Evolutionary conservation across 1,139 yeast genomes (phyloP).

Genomic region (Entelexis sorbosivorans): DNA sequence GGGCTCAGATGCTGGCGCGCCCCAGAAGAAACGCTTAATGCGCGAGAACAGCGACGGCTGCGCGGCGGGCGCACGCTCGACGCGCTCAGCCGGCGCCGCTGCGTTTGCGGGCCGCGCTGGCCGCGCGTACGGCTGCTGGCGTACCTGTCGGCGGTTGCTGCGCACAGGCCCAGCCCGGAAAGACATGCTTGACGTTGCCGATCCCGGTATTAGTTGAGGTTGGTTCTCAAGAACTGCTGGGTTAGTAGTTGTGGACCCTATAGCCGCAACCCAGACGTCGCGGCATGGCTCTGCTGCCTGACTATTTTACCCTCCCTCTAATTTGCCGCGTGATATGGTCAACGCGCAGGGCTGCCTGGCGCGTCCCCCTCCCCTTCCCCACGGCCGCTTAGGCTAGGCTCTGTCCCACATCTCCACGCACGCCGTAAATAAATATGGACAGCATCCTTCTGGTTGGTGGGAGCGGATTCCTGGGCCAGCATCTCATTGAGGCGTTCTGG

Average conservation of each 20-base stretch:
- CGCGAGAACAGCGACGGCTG: conserved; percentile 11
- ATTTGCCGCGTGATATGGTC: not conserved
- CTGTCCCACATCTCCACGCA: not conserved
- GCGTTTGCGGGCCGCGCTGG: conserved; percentile 4
- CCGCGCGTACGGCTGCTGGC: conserved; percentile 12
- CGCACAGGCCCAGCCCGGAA: conserved; percentile 7
- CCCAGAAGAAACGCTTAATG: conserved; percentile 13
- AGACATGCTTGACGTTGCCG: not conserved
- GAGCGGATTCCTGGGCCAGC: conserved; percentile 88
- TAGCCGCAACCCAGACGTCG: not conserved
- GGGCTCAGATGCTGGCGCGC: not conserved
- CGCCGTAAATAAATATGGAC: not conserved
- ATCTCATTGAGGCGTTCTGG: conserved; percentile 75
- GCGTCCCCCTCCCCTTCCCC: not conserved
- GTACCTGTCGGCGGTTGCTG: conserved; percentile 4
- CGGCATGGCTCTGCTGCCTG: not conserved
- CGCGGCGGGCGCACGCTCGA: not conserved
- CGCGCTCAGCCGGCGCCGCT: not conserved
- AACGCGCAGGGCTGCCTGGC: not conserved
- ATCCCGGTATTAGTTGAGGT: not conserved
- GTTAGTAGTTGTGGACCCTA: not conserved
- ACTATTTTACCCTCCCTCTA: no score
- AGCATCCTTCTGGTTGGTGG: conserved; percentile 78
- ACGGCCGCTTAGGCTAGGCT: not conserved
- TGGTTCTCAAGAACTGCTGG: not conserved